Percentiles rank a stretch among this genome's conserved stretches.
Evolutionary conservation across 2,329 filamentous ascomycete species (phyloP).

Genomic region (Arthroderma sp.): DNA sequence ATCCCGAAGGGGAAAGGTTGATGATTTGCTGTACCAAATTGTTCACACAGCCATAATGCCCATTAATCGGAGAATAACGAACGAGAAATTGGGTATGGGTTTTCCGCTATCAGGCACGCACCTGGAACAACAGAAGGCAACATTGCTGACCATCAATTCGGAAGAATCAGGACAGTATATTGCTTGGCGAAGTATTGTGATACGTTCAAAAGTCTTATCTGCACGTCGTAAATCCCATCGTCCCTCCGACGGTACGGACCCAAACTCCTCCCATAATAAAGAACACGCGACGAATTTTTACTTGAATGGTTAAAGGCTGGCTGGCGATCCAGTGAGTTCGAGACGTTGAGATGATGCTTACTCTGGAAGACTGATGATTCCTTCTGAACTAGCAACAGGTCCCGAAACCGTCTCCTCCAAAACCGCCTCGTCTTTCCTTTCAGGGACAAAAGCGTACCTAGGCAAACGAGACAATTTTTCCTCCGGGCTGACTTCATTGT

Average conservation of each 20-base stretch:
- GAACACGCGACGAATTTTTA: slow-evolving; percentile 4
- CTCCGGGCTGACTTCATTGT: slow-evolving; percentile 69
- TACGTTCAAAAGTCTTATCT: slow-evolving; percentile 7
- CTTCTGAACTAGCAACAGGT: slow-evolving; percentile 25
- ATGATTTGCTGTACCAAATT: not conserved
- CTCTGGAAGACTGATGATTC: slow-evolving; percentile 20
- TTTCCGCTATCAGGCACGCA: not conserved
- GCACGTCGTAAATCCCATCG: slow-evolving; percentile 1
- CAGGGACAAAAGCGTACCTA: slow-evolving; percentile 57
- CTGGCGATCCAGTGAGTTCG: slow-evolving; percentile 11
- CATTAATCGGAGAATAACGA: not conserved
- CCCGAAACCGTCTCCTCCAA: slow-evolving; percentile 27
- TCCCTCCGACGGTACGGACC: not conserved
- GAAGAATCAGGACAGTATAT: slow-evolving; percentile 7
- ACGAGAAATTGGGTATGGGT: not conserved
- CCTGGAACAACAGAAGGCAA: slow-evolving; percentile 6
- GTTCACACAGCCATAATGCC: not conserved
- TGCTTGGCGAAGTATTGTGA: slow-evolving; percentile 1
- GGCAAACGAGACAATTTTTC: slow-evolving; percentile 74
- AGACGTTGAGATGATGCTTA: not conserved
- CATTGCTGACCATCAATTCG: slow-evolving; percentile 15
- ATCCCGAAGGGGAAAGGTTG: not conserved
- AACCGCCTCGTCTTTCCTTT: slow-evolving; percentile 28
- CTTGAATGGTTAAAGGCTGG: slow-evolving; percentile 14
- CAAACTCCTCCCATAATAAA: not conserved